A percentile compares a stretch with the other conserved stretches of the same genome.
These are phyloP conservation scores for Bryopsis sp. DNA, from an alignment of 139 green algal species.

Conservation along the genomic window DNA sequence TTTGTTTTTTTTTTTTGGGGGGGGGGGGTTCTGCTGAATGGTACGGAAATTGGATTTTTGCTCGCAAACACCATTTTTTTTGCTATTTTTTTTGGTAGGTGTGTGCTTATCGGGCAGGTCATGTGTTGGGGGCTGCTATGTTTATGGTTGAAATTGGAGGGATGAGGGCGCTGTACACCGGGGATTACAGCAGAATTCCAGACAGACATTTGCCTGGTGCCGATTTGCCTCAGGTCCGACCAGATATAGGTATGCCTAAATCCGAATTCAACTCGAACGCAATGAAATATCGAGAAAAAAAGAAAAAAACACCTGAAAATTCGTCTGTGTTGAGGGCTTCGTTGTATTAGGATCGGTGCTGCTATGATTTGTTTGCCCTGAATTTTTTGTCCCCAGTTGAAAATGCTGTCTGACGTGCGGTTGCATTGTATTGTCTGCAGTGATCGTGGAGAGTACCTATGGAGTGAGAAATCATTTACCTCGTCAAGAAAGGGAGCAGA, in stretches of 20 bases:
- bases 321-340: conserved; percentile 13
- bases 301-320: conserved; percentile 16
- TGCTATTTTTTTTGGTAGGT: conserved; percentile 37
- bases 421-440: conserved; percentile 26
- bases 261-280: too few species aligned
- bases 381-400: too few species aligned
- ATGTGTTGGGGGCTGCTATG: conserved; percentile 98
- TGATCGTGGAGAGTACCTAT: conserved; percentile 92
- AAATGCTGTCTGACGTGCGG: not conserved
- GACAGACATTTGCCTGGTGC: conserved; percentile 84
- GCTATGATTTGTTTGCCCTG: too few species aligned
- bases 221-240: conserved; percentile 72
- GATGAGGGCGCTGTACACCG: conserved; percentile 89
- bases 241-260: conserved; percentile 67
- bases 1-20: too few species aligned
- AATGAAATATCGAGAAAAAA: too few species aligned
- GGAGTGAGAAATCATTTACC: conserved; percentile 81
- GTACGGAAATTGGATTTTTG: not conserved
- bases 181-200: conserved; percentile 74
- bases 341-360: too few species aligned
- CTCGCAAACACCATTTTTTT: not conserved
- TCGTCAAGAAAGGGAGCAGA: conserved; percentile 69
- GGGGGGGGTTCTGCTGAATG: too few species aligned
- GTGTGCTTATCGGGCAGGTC: conserved; percentile 80
- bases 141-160: conserved; percentile 95